Base-by-base conservation (phyloP, 192 early-diverging fungal genomes). In the Chytriomyces sp. region DNA sequence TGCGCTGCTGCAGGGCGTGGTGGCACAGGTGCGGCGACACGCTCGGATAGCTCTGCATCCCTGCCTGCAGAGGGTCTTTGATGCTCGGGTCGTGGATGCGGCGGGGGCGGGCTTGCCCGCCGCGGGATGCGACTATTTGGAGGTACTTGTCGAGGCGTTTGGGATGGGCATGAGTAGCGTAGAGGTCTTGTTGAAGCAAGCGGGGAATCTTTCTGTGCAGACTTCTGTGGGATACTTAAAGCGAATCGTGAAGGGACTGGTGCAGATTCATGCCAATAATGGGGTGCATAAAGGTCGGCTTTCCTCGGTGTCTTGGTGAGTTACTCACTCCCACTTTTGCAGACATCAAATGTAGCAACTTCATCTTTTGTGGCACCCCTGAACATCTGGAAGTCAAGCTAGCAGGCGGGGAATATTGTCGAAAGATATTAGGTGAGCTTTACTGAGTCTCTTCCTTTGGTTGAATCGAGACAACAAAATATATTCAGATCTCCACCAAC, bases 251-350 rank as follows among this genome's bases (percentile, higher is more conserved):
- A 78, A 78, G 57, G 80, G 73, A n/a, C 28, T 81, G 22, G 73
- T 59, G 10, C 78, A 76, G 40, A 52, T 81, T 5, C 80, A 81
- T 61, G 70, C 76, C 4, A 54, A 74, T 30, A 81, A 81, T 56
- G 38, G 44, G 22, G 72, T 81, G 34, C 80, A 81, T 55, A 78
- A 78, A 68, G 78, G 78, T 80, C 36, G 1, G 64, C 10, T 33
- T 49, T 71, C n/a, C n/a, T 73, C 40, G 26, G 7, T 31, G 14
- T 49, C 19, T 49, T 12, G 0, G 30, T 54, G 3, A 10, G 26
- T 31, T 17, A 52, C 6, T 22, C 34, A 54, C 12, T n/a, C 52
- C 38, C 39, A 41, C 10, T n/a, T 65, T 34, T 33, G 28, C 32
- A 79, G 72, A 80, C 44, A 58, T 77, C 32, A 73, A 55, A 34